A percentile compares a stretch with the other conserved stretches of the same genome.
These are phyloP conservation scores for Marchantia paleacea DNA, from an alignment of 225 moss, liverwort and hornwort species.

Conservation along the genomic window DNA sequence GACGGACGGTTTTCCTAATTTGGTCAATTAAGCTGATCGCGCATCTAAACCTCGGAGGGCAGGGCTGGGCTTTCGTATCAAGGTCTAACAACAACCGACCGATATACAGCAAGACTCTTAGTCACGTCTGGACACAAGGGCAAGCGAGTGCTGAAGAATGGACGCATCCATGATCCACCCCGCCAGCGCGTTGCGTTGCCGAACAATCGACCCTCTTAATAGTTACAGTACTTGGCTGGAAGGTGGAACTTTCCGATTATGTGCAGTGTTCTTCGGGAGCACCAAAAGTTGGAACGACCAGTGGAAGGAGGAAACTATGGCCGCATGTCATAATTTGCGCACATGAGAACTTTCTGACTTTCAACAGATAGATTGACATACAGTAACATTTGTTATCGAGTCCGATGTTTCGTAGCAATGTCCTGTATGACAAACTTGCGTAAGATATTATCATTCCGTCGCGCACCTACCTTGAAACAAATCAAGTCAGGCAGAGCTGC, in stretches of 20 bases:
- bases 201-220: not conserved
- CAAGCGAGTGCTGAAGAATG: no score
- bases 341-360: constrained; percentile 9
- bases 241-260: not conserved
- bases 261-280: not conserved
- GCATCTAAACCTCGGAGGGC: not conserved
- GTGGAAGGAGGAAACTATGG: not conserved
- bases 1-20: not conserved
- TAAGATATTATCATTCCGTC: constrained; percentile 1
- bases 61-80: not conserved
- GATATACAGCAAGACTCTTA: not conserved
- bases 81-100: not conserved
- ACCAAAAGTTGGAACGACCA: not conserved
- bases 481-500: not conserved
- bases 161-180: no score
- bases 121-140: no score
- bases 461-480: not conserved
- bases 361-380: not conserved
- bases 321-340: not conserved
- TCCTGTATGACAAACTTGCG: not conserved
- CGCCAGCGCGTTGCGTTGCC: no score
- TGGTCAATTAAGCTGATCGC: not conserved
- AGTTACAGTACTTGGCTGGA: not conserved
- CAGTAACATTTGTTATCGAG: not conserved
- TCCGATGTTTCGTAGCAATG: constrained; percentile 3